Conservation (phyloP, 345 rosid species). For the Populus deltoides region DNA sequence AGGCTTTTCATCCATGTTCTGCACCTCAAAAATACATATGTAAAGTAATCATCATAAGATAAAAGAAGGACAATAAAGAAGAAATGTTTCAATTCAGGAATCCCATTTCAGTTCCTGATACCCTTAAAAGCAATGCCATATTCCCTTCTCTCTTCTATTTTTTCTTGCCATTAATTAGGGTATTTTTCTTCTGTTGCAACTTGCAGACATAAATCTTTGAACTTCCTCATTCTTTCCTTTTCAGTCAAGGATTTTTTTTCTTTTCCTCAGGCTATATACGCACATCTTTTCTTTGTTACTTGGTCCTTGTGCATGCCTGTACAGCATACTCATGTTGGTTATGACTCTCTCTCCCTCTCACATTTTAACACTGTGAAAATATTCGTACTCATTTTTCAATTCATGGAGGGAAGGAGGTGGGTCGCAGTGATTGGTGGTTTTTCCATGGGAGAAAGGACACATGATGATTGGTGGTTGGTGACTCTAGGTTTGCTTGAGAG, state of each 20-base stretch:
- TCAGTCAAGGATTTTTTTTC: not conserved
- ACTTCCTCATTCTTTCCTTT: not conserved
- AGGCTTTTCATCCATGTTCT: not conserved
- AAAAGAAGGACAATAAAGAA: not conserved
- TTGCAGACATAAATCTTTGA: no score
- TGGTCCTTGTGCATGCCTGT: not conserved
- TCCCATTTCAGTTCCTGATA: not conserved
- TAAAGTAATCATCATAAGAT: not conserved
- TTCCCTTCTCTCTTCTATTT: not conserved
- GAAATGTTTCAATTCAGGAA: conserved; percentile 8
- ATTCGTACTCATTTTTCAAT: not conserved
- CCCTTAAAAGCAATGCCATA: no score
- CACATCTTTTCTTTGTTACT: not conserved
- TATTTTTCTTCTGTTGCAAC: not conserved
- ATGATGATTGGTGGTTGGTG: no score
- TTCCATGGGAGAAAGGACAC: no score
- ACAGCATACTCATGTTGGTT: not conserved
- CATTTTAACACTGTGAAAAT: not conserved
- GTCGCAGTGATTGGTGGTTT: no score
- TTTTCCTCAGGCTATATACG: not conserved
- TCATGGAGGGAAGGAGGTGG: conserved; percentile 7
- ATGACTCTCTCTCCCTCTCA: not conserved
- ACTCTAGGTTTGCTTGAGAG: no score
- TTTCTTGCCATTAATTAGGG: not conserved
- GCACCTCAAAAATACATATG: conserved; percentile 7